Conservation (phyloP, 2,329 filamentous ascomycete species). For the Cylindrodendrum hubeiense region DNA sequence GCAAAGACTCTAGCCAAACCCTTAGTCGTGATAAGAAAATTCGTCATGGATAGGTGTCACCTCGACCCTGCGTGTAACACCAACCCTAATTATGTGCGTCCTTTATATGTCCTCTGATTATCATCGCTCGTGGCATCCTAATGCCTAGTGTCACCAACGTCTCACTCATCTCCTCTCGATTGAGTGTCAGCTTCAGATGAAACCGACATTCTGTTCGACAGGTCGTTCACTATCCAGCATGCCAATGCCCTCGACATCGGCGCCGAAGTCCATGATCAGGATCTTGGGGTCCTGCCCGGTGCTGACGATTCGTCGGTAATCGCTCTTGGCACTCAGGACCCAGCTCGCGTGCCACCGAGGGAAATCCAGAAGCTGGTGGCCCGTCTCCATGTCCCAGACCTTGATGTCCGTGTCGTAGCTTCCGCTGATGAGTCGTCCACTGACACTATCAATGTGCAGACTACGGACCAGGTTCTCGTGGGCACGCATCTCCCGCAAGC, state of each 20-base stretch:
- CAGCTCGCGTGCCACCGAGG: slow-evolving; percentile 97
- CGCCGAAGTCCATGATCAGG: slow-evolving; percentile 92
- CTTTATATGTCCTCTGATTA: slow-evolving; percentile 18
- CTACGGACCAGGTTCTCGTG: slow-evolving; percentile 90
- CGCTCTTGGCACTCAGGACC: slow-evolving; percentile 96
- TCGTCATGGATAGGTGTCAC: slow-evolving; percentile 22
- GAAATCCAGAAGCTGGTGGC: slow-evolving; percentile 83
- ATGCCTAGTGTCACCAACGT: slow-evolving; percentile 1
- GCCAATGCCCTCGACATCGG: slow-evolving; percentile 68
- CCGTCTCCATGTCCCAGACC: slow-evolving; percentile 89
- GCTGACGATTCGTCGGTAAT: slow-evolving; percentile 94
- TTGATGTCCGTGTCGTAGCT: slow-evolving; percentile 97
- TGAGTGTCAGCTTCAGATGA: slow-evolving; percentile 39
- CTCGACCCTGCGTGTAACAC: slow-evolving; percentile 22
- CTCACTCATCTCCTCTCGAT: slow-evolving; percentile 1
- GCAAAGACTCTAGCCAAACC: slow-evolving; percentile 34
- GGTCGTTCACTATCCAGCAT: slow-evolving; percentile 63
- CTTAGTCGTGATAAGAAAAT: slow-evolving; percentile 37
- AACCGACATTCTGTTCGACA: slow-evolving; percentile 33
- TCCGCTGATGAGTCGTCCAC: slow-evolving; percentile 87
- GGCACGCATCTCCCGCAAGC: slow-evolving; percentile 83
- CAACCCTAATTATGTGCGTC: slow-evolving; percentile 18
- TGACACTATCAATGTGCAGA: slow-evolving; percentile 89
- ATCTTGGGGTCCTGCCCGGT: slow-evolving; percentile 95
- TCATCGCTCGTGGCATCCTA: slow-evolving; percentile 17